Evolutionary conservation across 1,284 basidiomycete species (phyloP).

Genomic region (Takashimella tepidaria): DNA sequence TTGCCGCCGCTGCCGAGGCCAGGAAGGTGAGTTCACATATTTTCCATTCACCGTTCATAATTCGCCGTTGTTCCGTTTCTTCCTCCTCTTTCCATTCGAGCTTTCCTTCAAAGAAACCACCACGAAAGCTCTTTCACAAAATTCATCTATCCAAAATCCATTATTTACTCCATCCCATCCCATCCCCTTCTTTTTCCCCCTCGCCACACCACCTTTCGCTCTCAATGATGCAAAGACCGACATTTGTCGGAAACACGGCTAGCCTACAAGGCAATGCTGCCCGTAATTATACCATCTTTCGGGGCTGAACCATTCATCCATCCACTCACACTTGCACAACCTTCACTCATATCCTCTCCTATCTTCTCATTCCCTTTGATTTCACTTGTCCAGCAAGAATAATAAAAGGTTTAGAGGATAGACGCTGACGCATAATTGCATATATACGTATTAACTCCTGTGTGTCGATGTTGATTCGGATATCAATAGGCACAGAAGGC

Average conservation of each 20-base stretch:
- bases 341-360: conserved; percentile 11
- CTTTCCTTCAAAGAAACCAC: no score
- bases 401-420: neutral
- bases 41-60: neutral
- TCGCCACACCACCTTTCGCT: conserved; percentile 2
- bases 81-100: no score
- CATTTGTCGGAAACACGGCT: conserved; percentile 44
- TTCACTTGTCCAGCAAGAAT: neutral
- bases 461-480: no score
- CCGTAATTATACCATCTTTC: conserved; percentile 94
- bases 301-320: conserved; percentile 63
- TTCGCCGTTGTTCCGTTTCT: no score
- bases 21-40: conserved; percentile 72
- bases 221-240: conserved; percentile 71
- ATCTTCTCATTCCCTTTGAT: conserved; percentile 7
- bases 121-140: no score
- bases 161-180: conserved; percentile 1
- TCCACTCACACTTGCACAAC: no score
- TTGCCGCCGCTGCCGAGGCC: conserved; percentile 75
- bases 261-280: conserved; percentile 61
- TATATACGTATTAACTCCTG: no score
- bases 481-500: conserved; percentile 68
- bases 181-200: no score
- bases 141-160: neutral
- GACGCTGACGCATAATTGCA: conserved; percentile 22